Conservation (phyloP, 2,329 filamentous ascomycete genomes). For the Epichloe festucae region DNA sequence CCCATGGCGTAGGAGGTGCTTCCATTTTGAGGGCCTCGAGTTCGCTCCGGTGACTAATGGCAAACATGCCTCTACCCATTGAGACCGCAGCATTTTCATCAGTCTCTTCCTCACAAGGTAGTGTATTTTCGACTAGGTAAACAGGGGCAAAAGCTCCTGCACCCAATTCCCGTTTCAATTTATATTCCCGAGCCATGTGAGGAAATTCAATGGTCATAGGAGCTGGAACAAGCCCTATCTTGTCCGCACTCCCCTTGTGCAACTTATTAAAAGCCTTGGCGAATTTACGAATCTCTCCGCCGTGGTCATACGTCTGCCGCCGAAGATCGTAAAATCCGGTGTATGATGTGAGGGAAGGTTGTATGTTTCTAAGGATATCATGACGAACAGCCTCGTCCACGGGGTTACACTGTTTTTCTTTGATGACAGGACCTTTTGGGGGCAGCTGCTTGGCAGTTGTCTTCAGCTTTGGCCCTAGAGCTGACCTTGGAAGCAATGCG, state of each 20-base stretch:
- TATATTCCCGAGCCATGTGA: constrained; percentile 54
- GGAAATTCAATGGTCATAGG: constrained; percentile 57
- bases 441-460: constrained; percentile 26
- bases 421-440: constrained; percentile 60
- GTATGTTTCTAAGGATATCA: constrained; percentile 60
- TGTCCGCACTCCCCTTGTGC: constrained; percentile 45
- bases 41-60: constrained; percentile 38
- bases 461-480: constrained; percentile 20
- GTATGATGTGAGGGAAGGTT: constrained; percentile 62
- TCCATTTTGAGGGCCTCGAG: constrained; percentile 94
- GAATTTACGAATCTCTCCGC: constrained; percentile 68
- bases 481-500: constrained; percentile 32
- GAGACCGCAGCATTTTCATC: constrained; percentile 31
- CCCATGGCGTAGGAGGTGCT: constrained; percentile 76
- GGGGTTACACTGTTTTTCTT: constrained; percentile 77
- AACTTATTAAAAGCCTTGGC: constrained; percentile 52
- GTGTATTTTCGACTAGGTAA: constrained; percentile 73
- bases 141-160: constrained; percentile 92
- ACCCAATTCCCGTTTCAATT: constrained; percentile 72
- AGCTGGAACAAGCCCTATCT: constrained; percentile 41
- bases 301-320: constrained; percentile 48
- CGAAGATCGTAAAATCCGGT: constrained; percentile 68
- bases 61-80: constrained; percentile 51
- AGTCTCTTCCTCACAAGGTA: constrained; percentile 31
- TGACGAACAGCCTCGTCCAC: constrained; percentile 64